A percentile compares a stretch with the other conserved stretches of the same genome.
phyloP scores from a whole-genome alignment of 2,329 filamentous ascomycete genomes.

The Calycina herbarum region DNA sequence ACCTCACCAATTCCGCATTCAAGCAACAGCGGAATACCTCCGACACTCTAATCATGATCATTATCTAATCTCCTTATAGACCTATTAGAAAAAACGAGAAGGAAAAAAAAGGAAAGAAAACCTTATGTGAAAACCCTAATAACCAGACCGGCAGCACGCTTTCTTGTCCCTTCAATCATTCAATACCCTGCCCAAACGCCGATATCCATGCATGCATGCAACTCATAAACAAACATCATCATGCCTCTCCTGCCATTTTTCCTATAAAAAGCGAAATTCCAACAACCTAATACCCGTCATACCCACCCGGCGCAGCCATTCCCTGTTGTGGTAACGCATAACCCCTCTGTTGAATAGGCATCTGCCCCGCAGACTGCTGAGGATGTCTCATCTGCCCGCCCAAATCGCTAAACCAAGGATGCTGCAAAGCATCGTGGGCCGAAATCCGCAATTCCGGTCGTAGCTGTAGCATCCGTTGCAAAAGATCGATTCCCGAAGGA shows the following conservation, averaged over 20 bases:
- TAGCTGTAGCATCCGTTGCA: constrained; percentile 89
- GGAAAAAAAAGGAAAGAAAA: no score
- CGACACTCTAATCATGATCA: no score
- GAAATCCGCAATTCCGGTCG: constrained; percentile 89
- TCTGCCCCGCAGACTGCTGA: constrained; percentile 27
- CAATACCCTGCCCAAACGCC: no score
- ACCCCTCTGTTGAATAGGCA: constrained; percentile 28
- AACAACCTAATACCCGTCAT: constrained; percentile 27
- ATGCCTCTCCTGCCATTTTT: background rate
- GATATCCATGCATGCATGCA: background rate
- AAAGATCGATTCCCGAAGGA: constrained; percentile 77
- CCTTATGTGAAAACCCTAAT: no score
- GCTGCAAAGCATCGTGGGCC: constrained; percentile 80
- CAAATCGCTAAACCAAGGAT: constrained; percentile 88
- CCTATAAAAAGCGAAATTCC: background rate
- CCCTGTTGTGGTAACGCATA: constrained; percentile 30
- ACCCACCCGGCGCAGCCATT: constrained; percentile 29
- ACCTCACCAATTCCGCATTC: no score
- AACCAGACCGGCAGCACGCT: no score
- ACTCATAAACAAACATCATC: constrained; percentile 13
- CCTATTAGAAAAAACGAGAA: no score
- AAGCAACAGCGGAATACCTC: no score
- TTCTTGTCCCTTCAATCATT: no score
- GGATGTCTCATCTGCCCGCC: constrained; percentile 30
- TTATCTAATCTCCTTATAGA: no score